These are phyloP conservation scores for Penicillium egyptiacum DNA, from an alignment of 495 filamentous ascomycete species.

Conservation along the genomic window DNA sequence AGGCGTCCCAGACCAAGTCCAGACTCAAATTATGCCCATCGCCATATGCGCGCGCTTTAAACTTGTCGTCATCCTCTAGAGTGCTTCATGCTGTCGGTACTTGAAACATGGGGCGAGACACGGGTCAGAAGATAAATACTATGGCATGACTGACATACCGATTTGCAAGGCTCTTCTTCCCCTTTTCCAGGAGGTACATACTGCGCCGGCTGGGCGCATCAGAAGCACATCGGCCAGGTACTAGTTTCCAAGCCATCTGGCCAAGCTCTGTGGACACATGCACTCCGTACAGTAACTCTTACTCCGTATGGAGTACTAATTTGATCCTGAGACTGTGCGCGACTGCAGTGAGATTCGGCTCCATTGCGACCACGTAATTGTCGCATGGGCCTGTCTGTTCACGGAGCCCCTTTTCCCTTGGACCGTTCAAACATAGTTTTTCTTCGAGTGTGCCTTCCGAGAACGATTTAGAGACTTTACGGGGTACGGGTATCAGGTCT, in stretches of 20 bases:
- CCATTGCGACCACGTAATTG: conserved; percentile 13
- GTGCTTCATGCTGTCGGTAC: conserved; percentile 1
- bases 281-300: not conserved
- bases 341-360: not conserved
- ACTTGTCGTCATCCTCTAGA: not conserved
- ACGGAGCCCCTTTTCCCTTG: conserved; percentile 11
- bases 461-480: not conserved
- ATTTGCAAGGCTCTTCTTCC: conserved; percentile 5
- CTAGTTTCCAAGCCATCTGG: conserved; percentile 28
- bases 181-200: not conserved
- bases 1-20: conserved; percentile 12
- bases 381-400: conserved; percentile 11
- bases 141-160: not conserved
- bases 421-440: conserved; percentile 5
- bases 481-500: conserved; percentile 5
- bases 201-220: conserved; percentile 18
- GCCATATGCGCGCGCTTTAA: conserved; percentile 17
- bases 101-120: conserved; percentile 12
- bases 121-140: not conserved
- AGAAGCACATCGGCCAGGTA: conserved; percentile 12
- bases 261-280: conserved; percentile 9
- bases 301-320: not conserved
- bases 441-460: conserved; percentile 3
- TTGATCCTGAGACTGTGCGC: conserved; percentile 2
- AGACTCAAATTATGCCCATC: conserved; percentile 7